Conservation (phyloP, 2,329 filamentous ascomycete genomes). For the Diaporthe aspalathi region DNA sequence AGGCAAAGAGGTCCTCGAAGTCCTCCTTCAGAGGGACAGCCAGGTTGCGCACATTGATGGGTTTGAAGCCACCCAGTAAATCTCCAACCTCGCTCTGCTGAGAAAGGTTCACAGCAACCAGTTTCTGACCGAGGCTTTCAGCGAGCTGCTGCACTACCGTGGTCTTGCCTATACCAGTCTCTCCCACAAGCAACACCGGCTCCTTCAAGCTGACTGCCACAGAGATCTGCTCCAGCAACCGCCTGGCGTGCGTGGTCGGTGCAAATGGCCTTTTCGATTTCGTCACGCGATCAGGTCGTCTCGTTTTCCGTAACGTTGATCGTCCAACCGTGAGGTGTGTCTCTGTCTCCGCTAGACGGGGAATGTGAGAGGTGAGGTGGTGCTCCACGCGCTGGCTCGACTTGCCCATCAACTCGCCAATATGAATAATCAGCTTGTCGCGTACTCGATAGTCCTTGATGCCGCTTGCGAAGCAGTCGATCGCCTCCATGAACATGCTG, state of each 20-base stretch:
- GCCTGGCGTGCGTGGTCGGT: slow-evolving; percentile 85
- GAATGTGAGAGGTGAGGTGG: slow-evolving; percentile 78
- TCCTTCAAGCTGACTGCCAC: slow-evolving; percentile 86
- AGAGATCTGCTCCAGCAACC: slow-evolving; percentile 88
- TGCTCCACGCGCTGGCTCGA: slow-evolving; percentile 84
- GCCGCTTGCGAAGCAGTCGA: slow-evolving; percentile 91
- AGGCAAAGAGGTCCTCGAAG: slow-evolving; percentile 88
- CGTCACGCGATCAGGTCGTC: slow-evolving; percentile 59
- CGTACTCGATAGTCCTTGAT: slow-evolving; percentile 74
- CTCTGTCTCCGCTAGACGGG: slow-evolving; percentile 73
- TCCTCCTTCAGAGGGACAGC: slow-evolving; percentile 92
- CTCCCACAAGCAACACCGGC: slow-evolving; percentile 92
- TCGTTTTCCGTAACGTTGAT: slow-evolving; percentile 70
- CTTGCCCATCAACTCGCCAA: slow-evolving; percentile 89
- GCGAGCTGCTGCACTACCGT: slow-evolving; percentile 95
- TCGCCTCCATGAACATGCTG: slow-evolving; percentile 91
- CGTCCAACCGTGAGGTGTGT: slow-evolving; percentile 73
- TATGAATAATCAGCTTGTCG: slow-evolving; percentile 70
- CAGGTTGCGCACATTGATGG: slow-evolving; percentile 88
- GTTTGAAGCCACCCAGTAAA: slow-evolving; percentile 94
- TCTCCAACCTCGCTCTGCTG: slow-evolving; percentile 99
- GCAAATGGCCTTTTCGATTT: slow-evolving; percentile 80
- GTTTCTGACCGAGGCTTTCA: slow-evolving; percentile 82
- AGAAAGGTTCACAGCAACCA: slow-evolving; percentile 94
- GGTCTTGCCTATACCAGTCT: slow-evolving; percentile 98